Conservation (phyloP, 208 protist species). For the Trypanosoma brucei region DNA sequence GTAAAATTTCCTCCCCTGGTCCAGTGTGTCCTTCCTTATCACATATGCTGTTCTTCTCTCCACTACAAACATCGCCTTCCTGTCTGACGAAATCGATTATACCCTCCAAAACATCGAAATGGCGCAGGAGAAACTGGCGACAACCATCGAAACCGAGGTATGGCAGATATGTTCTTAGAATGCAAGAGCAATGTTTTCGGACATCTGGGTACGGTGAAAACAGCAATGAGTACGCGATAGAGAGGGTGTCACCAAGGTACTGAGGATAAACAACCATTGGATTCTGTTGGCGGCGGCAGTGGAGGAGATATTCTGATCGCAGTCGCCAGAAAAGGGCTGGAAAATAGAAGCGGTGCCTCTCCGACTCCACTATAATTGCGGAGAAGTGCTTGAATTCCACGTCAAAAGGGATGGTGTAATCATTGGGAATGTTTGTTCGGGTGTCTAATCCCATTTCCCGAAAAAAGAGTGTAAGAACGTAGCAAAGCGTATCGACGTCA, state of each 20-base stretch:
- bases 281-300: not conserved
- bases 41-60: not conserved
- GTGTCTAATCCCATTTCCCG: not conserved
- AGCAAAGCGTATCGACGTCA: not conserved
- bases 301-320: constrained; percentile 15
- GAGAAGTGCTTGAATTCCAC: no score
- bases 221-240: constrained; percentile 15
- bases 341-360: no score
- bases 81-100: constrained; percentile 13
- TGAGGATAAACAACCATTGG: constrained; percentile 7
- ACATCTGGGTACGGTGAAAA: constrained; percentile 15
- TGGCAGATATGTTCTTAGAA: constrained; percentile 8
- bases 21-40: no score
- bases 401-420: no score
- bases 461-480: not conserved
- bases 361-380: no score
- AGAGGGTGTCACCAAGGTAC: constrained; percentile 8
- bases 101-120: constrained; percentile 11
- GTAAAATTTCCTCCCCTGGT: no score
- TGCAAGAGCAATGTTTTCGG: constrained; percentile 4
- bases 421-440: no score
- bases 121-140: constrained; percentile 4
- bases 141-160: constrained; percentile 3
- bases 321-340: not conserved
- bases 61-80: not conserved